Base-by-base conservation (phyloP, 2,329 filamentous ascomycete species). In the Ilyonectria robusta region DNA sequence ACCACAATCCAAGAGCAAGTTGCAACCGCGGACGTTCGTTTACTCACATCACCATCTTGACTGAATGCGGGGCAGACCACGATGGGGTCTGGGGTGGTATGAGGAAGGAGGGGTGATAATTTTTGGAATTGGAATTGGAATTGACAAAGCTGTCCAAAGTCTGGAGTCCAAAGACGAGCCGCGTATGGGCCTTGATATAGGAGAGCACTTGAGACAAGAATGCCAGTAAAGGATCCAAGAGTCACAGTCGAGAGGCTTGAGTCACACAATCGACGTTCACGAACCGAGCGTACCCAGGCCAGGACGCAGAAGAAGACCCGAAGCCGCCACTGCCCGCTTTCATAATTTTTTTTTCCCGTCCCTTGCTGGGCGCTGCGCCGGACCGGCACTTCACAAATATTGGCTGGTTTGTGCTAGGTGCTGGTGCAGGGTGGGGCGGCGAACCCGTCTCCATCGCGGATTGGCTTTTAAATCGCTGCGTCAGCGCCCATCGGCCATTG, bases 1-100 rank as follows among this genome's bases (percentile, higher is more conserved):
- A 17, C n/a, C 8, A 46, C 4, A 57, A 17, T 57, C 17, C 9
- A 47, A 19, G 42, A 13, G 23, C 13, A 19, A 15, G 29, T 26
- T 26, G 9, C 44, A 23, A 33, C 10, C 26, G 26, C 33, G 19
- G 33, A n/a, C 55, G 31, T 15, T 31, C 23, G 15, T 62, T n/a
- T n/a, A 63, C 65, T 63, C 65, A 64, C 59, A 59, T 60, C 65
- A 59, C 65, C 59, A 59, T 59, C 37, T 56, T 59, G 55, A 55
- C 48, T 55, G 42, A 50, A 55, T 59, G 62, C 48, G 48, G 40
- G 37, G 42, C 50, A 65, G 31, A 48, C 59, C 51, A 21, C 59
- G 44, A 42, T 29, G 29, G 59, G 7, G 44, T 62, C 51, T 37
- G 31, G 29, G 23, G 37, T 44, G 54, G 50, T 46, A 40, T 55